A percentile compares a stretch with the other conserved stretches of the same genome.
Conservation (phyloP, 768 basidiomycete genomes). For the Wakefieldia striispora region DNA sequence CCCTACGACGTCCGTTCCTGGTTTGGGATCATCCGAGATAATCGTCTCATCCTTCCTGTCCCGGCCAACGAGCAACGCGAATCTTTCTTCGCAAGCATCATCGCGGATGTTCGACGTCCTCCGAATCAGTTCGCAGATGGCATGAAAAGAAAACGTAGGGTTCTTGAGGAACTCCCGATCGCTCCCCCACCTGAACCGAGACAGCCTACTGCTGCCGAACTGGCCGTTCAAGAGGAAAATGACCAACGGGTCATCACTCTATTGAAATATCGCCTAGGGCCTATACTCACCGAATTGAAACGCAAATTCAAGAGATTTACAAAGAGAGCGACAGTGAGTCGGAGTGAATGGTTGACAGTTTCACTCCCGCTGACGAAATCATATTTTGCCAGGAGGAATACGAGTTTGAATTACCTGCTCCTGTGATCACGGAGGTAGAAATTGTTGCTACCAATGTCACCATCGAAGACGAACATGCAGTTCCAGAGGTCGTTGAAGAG, state of each 20-base stretch:
- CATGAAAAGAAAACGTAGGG: slow-evolving; percentile 74
- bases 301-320: slow-evolving; percentile 90
- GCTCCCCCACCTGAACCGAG: slow-evolving; percentile 90
- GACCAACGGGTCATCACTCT: slow-evolving; percentile 77
- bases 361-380: slow-evolving; percentile 10
- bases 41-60: slow-evolving; percentile 58
- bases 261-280: slow-evolving; percentile 88
- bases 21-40: slow-evolving; percentile 82
- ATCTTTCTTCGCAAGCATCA: slow-evolving; percentile 72
- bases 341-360: neutral
- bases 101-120: slow-evolving; percentile 67
- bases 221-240: slow-evolving; percentile 78
- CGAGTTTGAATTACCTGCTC: slow-evolving; percentile 43
- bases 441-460: slow-evolving; percentile 38
- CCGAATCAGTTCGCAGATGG: slow-evolving; percentile 92
- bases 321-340: slow-evolving; percentile 69
- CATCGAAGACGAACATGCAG: slow-evolving; percentile 40
- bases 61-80: slow-evolving; percentile 58
- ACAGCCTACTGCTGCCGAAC: slow-evolving; percentile 75
- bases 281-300: slow-evolving; percentile 84
- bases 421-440: slow-evolving; percentile 28
- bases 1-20: slow-evolving; percentile 84
- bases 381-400: slow-evolving; percentile 65
- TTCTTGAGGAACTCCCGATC: slow-evolving; percentile 81
- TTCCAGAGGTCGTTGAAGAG: slow-evolving; percentile 43